Evolutionary conservation across 129 eudicot species (phyloP).

Genomic region (Flaveria ramosissima): DNA sequence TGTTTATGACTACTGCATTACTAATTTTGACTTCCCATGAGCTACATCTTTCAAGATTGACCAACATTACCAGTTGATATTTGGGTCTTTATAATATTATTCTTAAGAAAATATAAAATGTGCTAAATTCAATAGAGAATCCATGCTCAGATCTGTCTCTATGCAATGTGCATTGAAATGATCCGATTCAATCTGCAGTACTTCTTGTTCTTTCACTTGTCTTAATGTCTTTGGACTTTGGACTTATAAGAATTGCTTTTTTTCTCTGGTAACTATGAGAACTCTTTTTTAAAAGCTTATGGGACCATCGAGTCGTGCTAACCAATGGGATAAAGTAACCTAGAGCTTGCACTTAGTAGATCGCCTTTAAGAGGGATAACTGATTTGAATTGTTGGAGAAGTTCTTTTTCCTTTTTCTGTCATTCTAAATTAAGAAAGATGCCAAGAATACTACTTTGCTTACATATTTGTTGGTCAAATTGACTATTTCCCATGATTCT

Average conservation of each 20-base stretch:
- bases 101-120: slow-evolving; percentile 9
- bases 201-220: too few species aligned
- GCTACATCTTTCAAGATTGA: slow-evolving; percentile 9
- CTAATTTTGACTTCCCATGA: slow-evolving; percentile 9
- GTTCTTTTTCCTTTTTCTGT: background rate
- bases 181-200: too few species aligned
- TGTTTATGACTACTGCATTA: background rate
- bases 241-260: too few species aligned
- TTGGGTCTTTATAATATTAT: background rate
- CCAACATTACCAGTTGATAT: slow-evolving; percentile 17
- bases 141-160: background rate
- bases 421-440: background rate
- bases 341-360: too few species aligned
- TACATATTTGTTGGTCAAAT: slow-evolving; percentile 27
- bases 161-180: too few species aligned
- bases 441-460: slow-evolving; percentile 32
- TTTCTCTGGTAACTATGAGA: too few species aligned
- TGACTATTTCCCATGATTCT: slow-evolving; percentile 33
- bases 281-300: too few species aligned
- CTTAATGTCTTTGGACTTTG: too few species aligned
- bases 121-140: slow-evolving; percentile 1
- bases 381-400: too few species aligned
- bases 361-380: too few species aligned
- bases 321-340: too few species aligned
- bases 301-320: too few species aligned